Percentiles rank a stretch among this genome's conserved stretches.
These are phyloP conservation scores for Hyaloperonospora arabidopsidis DNA, from an alignment of 352 stramenopile species.

Conservation along the genomic window DNA sequence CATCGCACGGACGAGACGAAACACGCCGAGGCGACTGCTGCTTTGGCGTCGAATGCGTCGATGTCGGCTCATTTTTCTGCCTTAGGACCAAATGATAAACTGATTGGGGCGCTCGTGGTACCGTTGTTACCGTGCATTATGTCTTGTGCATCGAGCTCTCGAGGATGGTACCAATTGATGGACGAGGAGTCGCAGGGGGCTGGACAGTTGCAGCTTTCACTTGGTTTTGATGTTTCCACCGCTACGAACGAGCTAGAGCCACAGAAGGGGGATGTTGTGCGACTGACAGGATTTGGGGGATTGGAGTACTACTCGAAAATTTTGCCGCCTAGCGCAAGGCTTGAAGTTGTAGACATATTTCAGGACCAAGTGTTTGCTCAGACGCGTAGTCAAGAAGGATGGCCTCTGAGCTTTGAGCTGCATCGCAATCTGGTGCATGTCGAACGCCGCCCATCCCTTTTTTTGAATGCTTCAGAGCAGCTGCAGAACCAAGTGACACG, in stretches of 20 bases:
- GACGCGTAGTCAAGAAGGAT: constrained; percentile 52
- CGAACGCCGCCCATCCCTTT: constrained; percentile 47
- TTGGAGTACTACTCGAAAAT: constrained; percentile 66
- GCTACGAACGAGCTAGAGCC: constrained; percentile 33
- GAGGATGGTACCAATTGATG: constrained; percentile 48
- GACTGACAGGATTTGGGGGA: constrained; percentile 50
- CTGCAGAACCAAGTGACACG: constrained; percentile 45
- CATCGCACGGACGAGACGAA: constrained; percentile 33
- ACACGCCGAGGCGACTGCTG: constrained; percentile 6
- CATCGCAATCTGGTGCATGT: constrained; percentile 62
- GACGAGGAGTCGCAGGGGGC: constrained; percentile 44
- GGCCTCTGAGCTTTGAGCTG: constrained; percentile 52
- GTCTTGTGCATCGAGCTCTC: constrained; percentile 42
- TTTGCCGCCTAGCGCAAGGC: constrained; percentile 32
- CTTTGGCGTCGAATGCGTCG: not conserved
- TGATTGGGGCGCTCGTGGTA: constrained; percentile 50
- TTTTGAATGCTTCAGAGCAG: constrained; percentile 44
- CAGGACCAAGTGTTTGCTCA: constrained; percentile 58
- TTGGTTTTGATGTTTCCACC: constrained; percentile 46
- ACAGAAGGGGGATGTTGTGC: constrained; percentile 49
- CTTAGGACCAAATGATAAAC: constrained; percentile 34
- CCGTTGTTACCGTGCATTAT: constrained; percentile 56
- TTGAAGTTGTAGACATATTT: constrained; percentile 56
- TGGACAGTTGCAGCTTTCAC: constrained; percentile 50
- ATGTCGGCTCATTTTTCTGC: constrained; percentile 10